Evolutionary conservation across 2,329 filamentous ascomycete genomes (phyloP), one percentile per base, ranked within the genome.

Genomic region (Colletotrichum trifolii): DNA sequence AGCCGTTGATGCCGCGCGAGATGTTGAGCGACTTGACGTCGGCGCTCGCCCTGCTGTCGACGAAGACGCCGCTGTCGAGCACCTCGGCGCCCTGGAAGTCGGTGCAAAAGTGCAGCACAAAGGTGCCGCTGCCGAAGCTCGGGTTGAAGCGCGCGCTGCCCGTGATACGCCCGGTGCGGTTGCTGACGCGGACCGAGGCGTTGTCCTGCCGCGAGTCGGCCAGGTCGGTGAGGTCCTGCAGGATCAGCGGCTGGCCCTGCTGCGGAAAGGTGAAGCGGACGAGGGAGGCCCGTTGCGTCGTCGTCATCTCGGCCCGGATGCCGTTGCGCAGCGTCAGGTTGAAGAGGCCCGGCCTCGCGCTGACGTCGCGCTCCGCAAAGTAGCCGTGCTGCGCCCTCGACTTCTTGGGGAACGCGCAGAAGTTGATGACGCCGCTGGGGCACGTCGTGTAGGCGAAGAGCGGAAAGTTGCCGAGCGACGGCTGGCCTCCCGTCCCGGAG

Each of bases 381-480:
- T 70, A 67, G 2, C 82, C 82, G 62, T 77, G 79, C 2, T 66
- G 69, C 54, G 52, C 78, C 67, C 71, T 81, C 68, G 71, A 69
- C 64, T 75, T 77, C 69, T 86, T 86, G 10, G 85, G 83, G 71
- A 87, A 92, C 11, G 78, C 79, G 73, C 90, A 92, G 8, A 80
- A 79, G 70, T 91, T 81, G 58, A 93, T 75, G 43, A 88, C 83
- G 66, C 91, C 85, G 12, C 79, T 82, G 0, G 84, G 81, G 68
- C 91, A 93, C 45, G 81, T 80, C 4, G 84, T 77, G 67, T 91
- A 89, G 0, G 90, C 83, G 68, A 93, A 93, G 2, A 93, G 78
- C 0, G 91, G 88, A 57, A 93, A 93, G 71, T 92, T 92, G 12
- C 90, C 91, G 13, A 93, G 77, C 4, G 88, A 92, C 0, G 90